Evolutionary conservation across 371 early-diverging fungal species (phyloP).

Genomic region (Phascolomyces articulosus): DNA sequence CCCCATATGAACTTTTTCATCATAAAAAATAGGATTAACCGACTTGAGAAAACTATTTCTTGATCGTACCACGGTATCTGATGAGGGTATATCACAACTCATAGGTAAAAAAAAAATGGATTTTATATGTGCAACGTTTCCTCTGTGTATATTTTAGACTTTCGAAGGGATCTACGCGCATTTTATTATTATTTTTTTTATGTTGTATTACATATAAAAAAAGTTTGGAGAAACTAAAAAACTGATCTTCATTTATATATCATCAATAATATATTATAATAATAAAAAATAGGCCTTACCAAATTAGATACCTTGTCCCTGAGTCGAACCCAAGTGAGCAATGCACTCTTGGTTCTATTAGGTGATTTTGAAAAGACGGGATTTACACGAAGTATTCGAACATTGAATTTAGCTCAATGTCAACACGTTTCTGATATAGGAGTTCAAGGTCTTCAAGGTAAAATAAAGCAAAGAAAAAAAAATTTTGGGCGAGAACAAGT

Average conservation of each 20-base stretch:
- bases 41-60: slow-evolving; percentile 41
- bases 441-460: slow-evolving; percentile 21
- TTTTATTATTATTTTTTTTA: too few relatives aligned
- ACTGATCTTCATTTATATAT: neutral
- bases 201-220: too few relatives aligned
- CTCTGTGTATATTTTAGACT: neutral
- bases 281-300: slow-evolving; percentile 33
- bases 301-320: slow-evolving; percentile 33
- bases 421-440: slow-evolving; percentile 30
- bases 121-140: neutral
- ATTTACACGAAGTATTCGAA: slow-evolving; percentile 31
- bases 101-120: too few relatives aligned
- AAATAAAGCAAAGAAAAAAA: neutral
- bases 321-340: slow-evolving; percentile 25
- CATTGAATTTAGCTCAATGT: slow-evolving; percentile 37
- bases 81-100: slow-evolving; percentile 29
- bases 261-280: too few relatives aligned
- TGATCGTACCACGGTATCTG: slow-evolving; percentile 39
- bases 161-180: neutral
- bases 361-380: slow-evolving; percentile 29
- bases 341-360: slow-evolving; percentile 9
- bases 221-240: neutral
- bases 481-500: neutral
- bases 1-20: too few relatives aligned
- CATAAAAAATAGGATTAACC: slow-evolving; percentile 17